A percentile compares a stretch with the other conserved stretches of the same genome.
Evolutionary conservation across 331 rosid species (phyloP).

Genomic region (Rhamnella rubrinervis): DNA sequence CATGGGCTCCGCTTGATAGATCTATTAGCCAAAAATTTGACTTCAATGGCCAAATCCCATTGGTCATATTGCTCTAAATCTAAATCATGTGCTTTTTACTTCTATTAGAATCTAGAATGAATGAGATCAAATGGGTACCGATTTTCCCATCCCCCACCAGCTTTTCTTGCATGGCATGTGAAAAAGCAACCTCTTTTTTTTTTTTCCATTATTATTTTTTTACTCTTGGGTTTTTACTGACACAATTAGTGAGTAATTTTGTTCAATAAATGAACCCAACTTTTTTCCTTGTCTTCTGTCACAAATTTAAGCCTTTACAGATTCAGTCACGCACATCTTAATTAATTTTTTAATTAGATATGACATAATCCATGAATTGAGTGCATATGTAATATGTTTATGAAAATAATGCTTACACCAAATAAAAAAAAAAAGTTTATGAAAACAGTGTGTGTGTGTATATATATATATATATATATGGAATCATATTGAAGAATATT

Average conservation of each 20-base stretch:
- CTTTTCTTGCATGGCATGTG: slow-evolving; percentile 13
- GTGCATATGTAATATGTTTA: neutral
- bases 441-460: neutral
- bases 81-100: slow-evolving; percentile 1
- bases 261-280: neutral
- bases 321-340: neutral
- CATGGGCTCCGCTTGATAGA: slow-evolving; percentile 6
- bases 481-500: slow-evolving; percentile 11
- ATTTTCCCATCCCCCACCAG: neutral
- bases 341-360: neutral
- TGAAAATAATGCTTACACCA: too few species aligned
- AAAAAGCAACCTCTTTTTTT: neutral
- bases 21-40: neutral
- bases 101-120: neutral
- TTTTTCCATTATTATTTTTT: neutral
- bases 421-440: too few species aligned
- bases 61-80: slow-evolving; percentile 2
- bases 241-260: too few species aligned
- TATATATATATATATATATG: neutral
- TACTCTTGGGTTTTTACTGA: neutral
- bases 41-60: slow-evolving; percentile 15
- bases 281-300: neutral
- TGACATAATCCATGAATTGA: neutral
- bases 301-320: neutral
- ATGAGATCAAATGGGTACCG: neutral